A percentile compares a stretch with the other conserved stretches of the same genome.
phyloP scores from a whole-genome alignment of 1,284 basidiomycete genomes.

The Ceraceosorus guamensis region DNA sequence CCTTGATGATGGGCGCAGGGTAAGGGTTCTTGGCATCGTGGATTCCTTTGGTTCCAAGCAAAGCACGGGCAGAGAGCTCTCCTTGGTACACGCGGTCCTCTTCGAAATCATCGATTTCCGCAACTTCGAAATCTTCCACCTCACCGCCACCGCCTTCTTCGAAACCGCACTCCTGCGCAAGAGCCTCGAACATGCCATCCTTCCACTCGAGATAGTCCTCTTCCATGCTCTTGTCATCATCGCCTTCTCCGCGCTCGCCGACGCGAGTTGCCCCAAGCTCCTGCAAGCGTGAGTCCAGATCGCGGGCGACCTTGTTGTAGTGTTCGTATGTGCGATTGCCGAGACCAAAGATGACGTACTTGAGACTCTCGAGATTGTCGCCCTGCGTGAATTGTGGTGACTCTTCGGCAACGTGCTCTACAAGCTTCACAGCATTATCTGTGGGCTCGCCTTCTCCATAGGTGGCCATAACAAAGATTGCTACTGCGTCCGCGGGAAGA shows the following conservation, averaged over 20 bases:
- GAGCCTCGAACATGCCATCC: slow-evolving; percentile 87
- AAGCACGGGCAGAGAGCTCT: slow-evolving; percentile 61
- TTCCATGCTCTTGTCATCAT: slow-evolving; percentile 99
- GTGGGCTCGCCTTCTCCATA: slow-evolving; percentile 99
- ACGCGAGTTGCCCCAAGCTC: slow-evolving; percentile 80
- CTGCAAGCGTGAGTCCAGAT: slow-evolving; percentile 66
- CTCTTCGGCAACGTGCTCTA: slow-evolving; percentile 82
- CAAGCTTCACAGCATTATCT: slow-evolving; percentile 90
- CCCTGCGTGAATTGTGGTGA: slow-evolving; percentile 79
- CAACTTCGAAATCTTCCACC: slow-evolving; percentile 85
- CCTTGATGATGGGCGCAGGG: slow-evolving; percentile 68
- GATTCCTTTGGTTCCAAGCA: slow-evolving; percentile 73
- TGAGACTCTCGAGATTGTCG: slow-evolving; percentile 72
- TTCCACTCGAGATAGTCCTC: slow-evolving; percentile 99
- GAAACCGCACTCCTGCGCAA: slow-evolving; percentile 70
- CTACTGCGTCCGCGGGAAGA: slow-evolving; percentile 74
- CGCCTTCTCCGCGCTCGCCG: slow-evolving; percentile 87
- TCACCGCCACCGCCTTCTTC: slow-evolving; percentile 95
- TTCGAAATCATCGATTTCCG: slow-evolving; percentile 57
- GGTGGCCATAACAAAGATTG: slow-evolving; percentile 92
- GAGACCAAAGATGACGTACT: slow-evolving; percentile 90
- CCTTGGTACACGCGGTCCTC: slow-evolving; percentile 40
- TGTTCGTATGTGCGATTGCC: slow-evolving; percentile 76
- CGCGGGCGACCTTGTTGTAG: slow-evolving; percentile 80
- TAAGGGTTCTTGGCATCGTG: slow-evolving; percentile 97